Conservation (phyloP, 495 filamentous ascomycete genomes). For the Friedmanniomyces endolithicus region DNA sequence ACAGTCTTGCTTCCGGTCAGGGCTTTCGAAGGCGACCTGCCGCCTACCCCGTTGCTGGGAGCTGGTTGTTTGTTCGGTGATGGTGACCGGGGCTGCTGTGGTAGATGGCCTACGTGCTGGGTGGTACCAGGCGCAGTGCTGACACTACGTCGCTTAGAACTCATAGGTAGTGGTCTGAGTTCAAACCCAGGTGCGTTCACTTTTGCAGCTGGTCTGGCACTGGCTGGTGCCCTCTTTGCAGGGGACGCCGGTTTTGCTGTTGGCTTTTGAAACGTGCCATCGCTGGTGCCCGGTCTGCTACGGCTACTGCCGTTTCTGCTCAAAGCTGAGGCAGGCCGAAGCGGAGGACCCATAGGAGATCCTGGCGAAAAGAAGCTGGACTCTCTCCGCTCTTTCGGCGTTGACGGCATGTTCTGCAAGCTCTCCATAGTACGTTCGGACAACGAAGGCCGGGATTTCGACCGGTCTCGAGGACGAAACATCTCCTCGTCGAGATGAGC, state of each 20-base stretch:
- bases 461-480: conserved; percentile 11
- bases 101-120: not conserved
- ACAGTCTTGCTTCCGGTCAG: conserved; percentile 41
- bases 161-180: conserved; percentile 6
- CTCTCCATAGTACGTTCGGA: conserved; percentile 60
- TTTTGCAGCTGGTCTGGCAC: conserved; percentile 7
- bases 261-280: conserved; percentile 31
- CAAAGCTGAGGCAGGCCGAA: conserved; percentile 43
- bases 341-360: conserved; percentile 44
- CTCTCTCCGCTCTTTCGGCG: conserved; percentile 45
- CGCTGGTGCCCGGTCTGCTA: conserved; percentile 37
- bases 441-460: conserved; percentile 40
- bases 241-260: conserved; percentile 30
- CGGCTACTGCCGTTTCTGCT: conserved; percentile 28
- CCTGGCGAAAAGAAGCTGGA: conserved; percentile 51
- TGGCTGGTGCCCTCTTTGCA: conserved; percentile 13
- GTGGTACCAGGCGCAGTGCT: conserved; percentile 23
- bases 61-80: not conserved
- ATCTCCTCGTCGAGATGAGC: conserved; percentile 6
- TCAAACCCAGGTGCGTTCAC: not conserved
- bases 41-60: not conserved
- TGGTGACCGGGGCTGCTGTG: not conserved
- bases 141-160: conserved; percentile 10
- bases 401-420: conserved; percentile 49
- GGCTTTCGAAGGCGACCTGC: conserved; percentile 8